Base-by-base conservation (phyloP, 148 eudicot species). In the Selenicereus undatus region DNA sequence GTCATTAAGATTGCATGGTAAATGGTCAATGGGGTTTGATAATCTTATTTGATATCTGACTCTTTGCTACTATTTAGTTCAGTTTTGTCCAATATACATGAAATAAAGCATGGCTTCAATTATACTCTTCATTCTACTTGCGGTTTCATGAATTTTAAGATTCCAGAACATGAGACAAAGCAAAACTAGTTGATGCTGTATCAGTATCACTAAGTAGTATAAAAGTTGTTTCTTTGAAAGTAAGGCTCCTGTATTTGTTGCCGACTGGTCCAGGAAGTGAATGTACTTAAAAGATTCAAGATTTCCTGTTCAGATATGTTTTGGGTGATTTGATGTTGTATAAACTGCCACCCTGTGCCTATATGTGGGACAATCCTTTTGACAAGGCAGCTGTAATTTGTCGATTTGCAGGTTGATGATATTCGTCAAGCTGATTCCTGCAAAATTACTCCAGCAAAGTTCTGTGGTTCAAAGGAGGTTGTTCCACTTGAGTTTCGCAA, bases 391-490 rank as follows among this genome's bases (percentile, higher is more conserved):
- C 48, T 17, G 11, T 56, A 8, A 30, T 75, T 78, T 76, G 81
- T 78, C 45, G 32, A 73, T 66, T 86, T 86, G 81, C 91, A 95
- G 97, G 96, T 90, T 80, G 83, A 89, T 82, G 93, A 90, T 74
- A 91, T 93, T 87, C 89, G 83, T 81, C 88, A 79, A 72, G 96
- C 98, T 82, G 92, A 91, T 87, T 86, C 88, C 16, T 95, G 98
- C 87, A 95, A 95, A 87, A 87, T 95, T 48, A 91, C 90, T 73
- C 98, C 98, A 27, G 93, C 93, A 2, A 95, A 95, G 82, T 95
- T 95, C 80, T 93, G 80, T 87, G 98, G 98, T 12, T 89, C 96
- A 68, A 93, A 95, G 84, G 98, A 95, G 88, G 88, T 93, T 79
- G 96, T 93, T 32, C 90, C 93, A 2, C 93, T 95, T 76, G 87